These are phyloP conservation scores for Naganishia albida DNA, from an alignment of 1,284 basidiomycete genomes.

Conservation along the genomic window DNA sequence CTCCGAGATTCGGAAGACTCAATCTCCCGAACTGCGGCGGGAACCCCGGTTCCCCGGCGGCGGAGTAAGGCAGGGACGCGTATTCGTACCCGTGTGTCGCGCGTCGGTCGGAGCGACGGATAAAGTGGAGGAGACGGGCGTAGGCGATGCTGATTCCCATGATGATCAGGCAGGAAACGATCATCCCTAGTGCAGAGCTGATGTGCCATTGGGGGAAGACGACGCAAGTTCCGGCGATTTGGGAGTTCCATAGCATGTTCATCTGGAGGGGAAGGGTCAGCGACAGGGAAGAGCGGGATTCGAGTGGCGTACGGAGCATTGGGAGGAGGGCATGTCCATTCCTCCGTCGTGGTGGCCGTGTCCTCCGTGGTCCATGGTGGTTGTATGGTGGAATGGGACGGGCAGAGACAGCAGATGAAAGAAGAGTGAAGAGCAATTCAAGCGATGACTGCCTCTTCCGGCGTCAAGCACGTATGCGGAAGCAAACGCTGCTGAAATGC, in stretches of 20 bases:
- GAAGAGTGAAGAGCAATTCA: neutral
- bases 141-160: conserved; percentile 46
- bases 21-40: neutral
- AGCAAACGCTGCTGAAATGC: neutral
- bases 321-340: neutral
- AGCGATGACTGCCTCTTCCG: conserved; percentile 1
- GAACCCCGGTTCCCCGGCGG: neutral
- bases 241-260: conserved; percentile 55
- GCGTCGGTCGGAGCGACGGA: conserved; percentile 40
- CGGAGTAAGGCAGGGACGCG: neutral
- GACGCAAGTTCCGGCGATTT: conserved; percentile 39
- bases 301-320: conserved; percentile 2
- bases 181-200: conserved; percentile 44
- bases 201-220: conserved; percentile 47
- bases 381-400: neutral
- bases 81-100: neutral
- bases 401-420: neutral
- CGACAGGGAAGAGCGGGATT: neutral
- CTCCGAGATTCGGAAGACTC: conserved; percentile 10
- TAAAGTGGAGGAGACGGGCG: conserved; percentile 44
- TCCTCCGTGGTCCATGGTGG: conserved; percentile 7
- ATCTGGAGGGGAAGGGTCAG: conserved; percentile 41
- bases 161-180: conserved; percentile 48
- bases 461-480: conserved; percentile 1
- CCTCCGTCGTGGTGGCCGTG: neutral